phyloP scores from a whole-genome alignment of 352 stramenopile genomes.

The Globisporangium irregulare region DNA sequence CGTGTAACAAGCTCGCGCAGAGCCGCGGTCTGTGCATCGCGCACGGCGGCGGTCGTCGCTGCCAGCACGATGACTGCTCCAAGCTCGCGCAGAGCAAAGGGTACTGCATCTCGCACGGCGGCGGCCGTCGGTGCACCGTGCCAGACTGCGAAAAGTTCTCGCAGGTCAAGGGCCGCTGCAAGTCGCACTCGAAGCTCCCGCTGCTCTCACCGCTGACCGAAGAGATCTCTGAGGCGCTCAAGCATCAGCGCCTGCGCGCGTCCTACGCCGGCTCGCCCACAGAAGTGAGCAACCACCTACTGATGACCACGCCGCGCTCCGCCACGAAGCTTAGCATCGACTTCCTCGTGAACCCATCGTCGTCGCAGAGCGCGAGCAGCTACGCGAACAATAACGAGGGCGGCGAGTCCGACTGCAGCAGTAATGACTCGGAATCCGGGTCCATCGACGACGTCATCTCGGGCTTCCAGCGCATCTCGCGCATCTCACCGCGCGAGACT shows the following conservation, averaged over 20 bases:
- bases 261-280: slow-evolving; percentile 28
- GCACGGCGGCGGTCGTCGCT: slow-evolving; percentile 72
- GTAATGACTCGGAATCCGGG: slow-evolving; percentile 11
- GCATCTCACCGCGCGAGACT: slow-evolving; percentile 16
- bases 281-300: slow-evolving; percentile 12
- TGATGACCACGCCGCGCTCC: slow-evolving; percentile 24
- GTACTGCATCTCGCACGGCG: slow-evolving; percentile 82
- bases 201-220: slow-evolving; percentile 19
- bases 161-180: slow-evolving; percentile 85
- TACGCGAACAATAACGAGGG: background rate
- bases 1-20: slow-evolving; percentile 82
- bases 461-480: slow-evolving; percentile 17
- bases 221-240: slow-evolving; percentile 14
- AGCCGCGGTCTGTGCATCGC: slow-evolving; percentile 75
- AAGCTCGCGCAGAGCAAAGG: slow-evolving; percentile 80
- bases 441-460: slow-evolving; percentile 19
- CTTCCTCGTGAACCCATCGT: slow-evolving; percentile 47
- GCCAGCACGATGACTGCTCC: slow-evolving; percentile 64
- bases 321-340: slow-evolving; percentile 53
- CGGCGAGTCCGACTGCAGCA: slow-evolving; percentile 14
- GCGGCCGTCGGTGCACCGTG: slow-evolving; percentile 68
- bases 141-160: slow-evolving; percentile 84
- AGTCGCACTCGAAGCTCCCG: slow-evolving; percentile 79
- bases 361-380: slow-evolving; percentile 1
- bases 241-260: slow-evolving; percentile 19